Conservation (phyloP, 2,329 filamentous ascomycete genomes). For the Talaromyces sp. region DNA sequence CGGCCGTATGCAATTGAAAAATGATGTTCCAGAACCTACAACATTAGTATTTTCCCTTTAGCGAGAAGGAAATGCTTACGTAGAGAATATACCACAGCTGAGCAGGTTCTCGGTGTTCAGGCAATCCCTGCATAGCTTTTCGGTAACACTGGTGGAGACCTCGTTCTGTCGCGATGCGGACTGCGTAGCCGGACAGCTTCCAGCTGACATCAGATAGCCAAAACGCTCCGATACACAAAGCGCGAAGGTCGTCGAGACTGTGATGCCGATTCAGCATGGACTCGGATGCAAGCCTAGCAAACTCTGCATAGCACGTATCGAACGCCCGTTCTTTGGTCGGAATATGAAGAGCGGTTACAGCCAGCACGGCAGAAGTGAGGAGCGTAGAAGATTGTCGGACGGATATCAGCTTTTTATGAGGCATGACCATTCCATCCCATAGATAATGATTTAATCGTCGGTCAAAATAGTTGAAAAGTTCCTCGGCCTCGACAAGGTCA, state of each 20-base stretch:
- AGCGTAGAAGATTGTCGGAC: conserved; percentile 45
- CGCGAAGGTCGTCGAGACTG: conserved; percentile 48
- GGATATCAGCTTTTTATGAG: conserved; percentile 42
- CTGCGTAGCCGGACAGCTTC: conserved; percentile 41
- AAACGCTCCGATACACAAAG: conserved; percentile 51
- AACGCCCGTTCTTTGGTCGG: conserved; percentile 42
- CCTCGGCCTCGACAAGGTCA: conserved; percentile 38
- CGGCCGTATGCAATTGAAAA: conserved; percentile 42
- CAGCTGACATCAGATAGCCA: conserved; percentile 52
- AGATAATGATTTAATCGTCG: conserved; percentile 37
- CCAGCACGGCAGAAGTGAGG: conserved; percentile 40
- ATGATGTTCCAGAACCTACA: conserved; percentile 37
- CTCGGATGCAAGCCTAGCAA: conserved; percentile 47
- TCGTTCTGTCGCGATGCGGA: conserved; percentile 39
- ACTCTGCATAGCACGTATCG: conserved; percentile 48
- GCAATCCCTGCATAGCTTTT: conserved; percentile 33
- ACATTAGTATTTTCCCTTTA: not conserved
- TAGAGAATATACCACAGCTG: conserved; percentile 39
- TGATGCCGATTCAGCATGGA: conserved; percentile 50
- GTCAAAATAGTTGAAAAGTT: conserved; percentile 36
- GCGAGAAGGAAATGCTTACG: conserved; percentile 20
- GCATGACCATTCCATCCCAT: conserved; percentile 41
- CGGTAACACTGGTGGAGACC: conserved; percentile 40
- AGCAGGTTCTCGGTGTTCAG: conserved; percentile 33
- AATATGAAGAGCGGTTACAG: conserved; percentile 48